Evolutionary conservation across 441 rosid genomes (phyloP).

Genomic region (Populus trichocarpa): DNA sequence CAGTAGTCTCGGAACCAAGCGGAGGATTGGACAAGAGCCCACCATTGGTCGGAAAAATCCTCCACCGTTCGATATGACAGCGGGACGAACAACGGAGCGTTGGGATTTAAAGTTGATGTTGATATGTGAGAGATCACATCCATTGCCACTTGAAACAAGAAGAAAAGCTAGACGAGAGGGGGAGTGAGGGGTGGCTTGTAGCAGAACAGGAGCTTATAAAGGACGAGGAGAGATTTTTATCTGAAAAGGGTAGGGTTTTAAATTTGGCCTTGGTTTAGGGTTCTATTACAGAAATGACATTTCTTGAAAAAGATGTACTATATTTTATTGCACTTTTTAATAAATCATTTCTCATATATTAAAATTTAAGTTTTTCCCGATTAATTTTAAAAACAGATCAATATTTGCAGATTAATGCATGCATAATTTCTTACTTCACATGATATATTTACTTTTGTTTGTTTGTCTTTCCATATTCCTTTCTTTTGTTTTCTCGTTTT

Average conservation of each 20-base stretch:
- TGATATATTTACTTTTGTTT: no score
- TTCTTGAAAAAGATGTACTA: neutral
- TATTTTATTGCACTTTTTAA: no score
- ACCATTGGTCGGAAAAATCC: constrained; percentile 74
- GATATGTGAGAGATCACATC: constrained; percentile 28
- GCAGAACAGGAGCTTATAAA: neutral
- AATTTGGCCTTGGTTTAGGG: neutral
- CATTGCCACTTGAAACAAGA: constrained; percentile 24
- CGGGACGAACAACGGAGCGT: constrained; percentile 63
- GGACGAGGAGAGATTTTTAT: neutral
- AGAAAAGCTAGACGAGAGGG: neutral
- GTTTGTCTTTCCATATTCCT: no score
- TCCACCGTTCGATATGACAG: constrained; percentile 54
- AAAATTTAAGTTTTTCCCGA: no score
- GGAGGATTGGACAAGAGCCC: constrained; percentile 52
- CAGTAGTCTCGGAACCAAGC: constrained; percentile 69
- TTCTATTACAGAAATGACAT: constrained; percentile 23
- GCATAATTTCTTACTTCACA: no score
- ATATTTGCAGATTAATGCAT: no score
- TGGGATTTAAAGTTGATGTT: constrained; percentile 43
- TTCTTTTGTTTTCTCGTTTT: no score
- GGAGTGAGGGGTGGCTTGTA: neutral
- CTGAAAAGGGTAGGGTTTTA: neutral
- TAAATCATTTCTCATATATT: no score
- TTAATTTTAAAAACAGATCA: no score